These are phyloP conservation scores for Blastobotrys petasosporus DNA, from an alignment of 1,139 yeast species.

Conservation along the genomic window DNA sequence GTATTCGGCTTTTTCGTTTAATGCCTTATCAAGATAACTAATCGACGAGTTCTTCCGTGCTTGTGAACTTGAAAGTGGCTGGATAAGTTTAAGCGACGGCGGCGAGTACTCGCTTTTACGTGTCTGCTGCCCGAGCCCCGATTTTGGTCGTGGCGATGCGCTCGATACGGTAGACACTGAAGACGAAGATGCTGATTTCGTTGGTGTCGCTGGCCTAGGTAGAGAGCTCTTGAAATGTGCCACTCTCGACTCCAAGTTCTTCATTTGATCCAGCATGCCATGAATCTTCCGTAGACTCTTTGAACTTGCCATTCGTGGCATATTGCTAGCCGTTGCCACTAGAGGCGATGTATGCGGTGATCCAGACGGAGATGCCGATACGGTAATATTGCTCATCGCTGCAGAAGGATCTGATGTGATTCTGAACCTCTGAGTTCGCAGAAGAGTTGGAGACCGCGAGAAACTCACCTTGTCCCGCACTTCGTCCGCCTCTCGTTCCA, in stretches of 20 bases:
- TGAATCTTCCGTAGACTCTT: conserved; percentile 31
- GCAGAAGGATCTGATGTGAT: conserved; percentile 15
- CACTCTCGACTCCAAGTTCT: conserved; percentile 28
- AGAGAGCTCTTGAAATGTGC: conserved; percentile 31
- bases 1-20: conserved; percentile 1
- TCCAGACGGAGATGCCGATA: conserved; percentile 10
- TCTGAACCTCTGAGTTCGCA: conserved; percentile 8
- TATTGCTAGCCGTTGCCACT: background rate
- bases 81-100: too few species aligned
- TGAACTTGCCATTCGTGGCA: conserved; percentile 26
- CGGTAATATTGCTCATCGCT: conserved; percentile 12
- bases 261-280: conserved; percentile 32
- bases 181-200: conserved; percentile 11
- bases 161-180: conserved; percentile 10
- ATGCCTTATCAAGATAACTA: conserved; percentile 6
- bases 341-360: conserved; percentile 2
- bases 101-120: too few species aligned
- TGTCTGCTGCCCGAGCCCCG: background rate
- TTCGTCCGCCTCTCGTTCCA: conserved; percentile 9
- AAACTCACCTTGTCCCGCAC: background rate
- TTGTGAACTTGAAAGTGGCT: too few species aligned
- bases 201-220: conserved; percentile 22
- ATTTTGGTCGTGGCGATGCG: conserved; percentile 10
- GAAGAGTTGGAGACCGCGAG: conserved; percentile 5
- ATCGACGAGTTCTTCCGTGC: conserved; percentile 5